phyloP scores from a whole-genome alignment of 1,284 basidiomycete genomes.

The Irpex sp. region DNA sequence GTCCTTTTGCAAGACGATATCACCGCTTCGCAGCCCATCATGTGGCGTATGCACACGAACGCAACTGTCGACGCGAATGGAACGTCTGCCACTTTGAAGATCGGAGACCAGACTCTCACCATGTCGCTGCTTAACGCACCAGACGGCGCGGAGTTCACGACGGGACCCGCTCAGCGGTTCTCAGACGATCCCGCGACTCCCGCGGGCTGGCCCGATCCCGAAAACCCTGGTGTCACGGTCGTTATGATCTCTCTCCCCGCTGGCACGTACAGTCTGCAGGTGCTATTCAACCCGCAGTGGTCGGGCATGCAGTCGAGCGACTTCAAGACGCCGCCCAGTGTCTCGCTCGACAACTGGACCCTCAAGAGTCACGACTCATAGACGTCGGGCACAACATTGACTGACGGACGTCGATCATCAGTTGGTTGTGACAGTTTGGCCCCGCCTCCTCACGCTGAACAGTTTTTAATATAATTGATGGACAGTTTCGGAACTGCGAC shows the following conservation, averaged over 20 bases:
- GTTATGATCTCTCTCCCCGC: constrained; percentile 72
- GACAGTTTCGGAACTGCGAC: constrained; percentile 9
- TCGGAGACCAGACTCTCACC: constrained; percentile 52
- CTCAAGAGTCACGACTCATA: constrained; percentile 64
- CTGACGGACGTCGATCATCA: background rate
- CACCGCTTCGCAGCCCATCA: constrained; percentile 49
- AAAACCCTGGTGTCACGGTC: constrained; percentile 78
- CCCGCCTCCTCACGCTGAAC: background rate
- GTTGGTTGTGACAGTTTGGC: constrained; percentile 1
- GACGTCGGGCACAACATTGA: background rate
- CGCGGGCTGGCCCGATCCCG: constrained; percentile 54
- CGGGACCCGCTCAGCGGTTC: constrained; percentile 47
- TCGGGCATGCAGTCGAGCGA: constrained; percentile 51
- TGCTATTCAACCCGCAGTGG: constrained; percentile 89
- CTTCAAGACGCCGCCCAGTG: constrained; percentile 63
- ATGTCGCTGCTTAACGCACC: constrained; percentile 57
- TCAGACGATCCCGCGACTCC: constrained; percentile 64
- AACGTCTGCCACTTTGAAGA: constrained; percentile 58
- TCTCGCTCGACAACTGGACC: constrained; percentile 67
- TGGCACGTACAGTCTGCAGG: constrained; percentile 70
- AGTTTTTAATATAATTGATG: constrained; percentile 8
- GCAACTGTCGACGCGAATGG: constrained; percentile 55
- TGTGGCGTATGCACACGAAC: constrained; percentile 98
- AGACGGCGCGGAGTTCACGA: constrained; percentile 53
- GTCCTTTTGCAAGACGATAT: constrained; percentile 93